Conservation (phyloP, 805 yeast genomes). For the Ogataea kodamae region DNA sequence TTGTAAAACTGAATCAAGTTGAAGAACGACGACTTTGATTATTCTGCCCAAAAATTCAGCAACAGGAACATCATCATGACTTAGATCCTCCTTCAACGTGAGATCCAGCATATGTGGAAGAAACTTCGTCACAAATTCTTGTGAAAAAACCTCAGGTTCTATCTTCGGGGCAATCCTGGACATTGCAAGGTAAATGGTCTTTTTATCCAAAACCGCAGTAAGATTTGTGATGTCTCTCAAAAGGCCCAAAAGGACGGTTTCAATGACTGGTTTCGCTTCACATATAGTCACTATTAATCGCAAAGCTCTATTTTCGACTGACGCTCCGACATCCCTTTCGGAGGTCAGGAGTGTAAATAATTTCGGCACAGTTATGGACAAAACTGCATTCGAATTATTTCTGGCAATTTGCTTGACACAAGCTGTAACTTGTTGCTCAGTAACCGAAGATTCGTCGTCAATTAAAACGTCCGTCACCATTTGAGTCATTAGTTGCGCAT, state of each 20-base stretch:
- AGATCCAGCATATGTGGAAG: slow-evolving; percentile 37
- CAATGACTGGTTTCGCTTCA: slow-evolving; percentile 41
- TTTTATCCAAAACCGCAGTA: slow-evolving; percentile 11
- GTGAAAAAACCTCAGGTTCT: slow-evolving; percentile 14
- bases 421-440: slow-evolving; percentile 50
- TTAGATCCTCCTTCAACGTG: slow-evolving; percentile 11
- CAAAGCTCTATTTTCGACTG: no score
- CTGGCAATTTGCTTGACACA: slow-evolving; percentile 51
- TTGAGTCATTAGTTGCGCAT: slow-evolving; percentile 58
- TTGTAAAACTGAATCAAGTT: slow-evolving; percentile 41
- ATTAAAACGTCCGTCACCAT: slow-evolving; percentile 61
- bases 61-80: slow-evolving; percentile 24
- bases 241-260: slow-evolving; percentile 41
- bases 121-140: slow-evolving; percentile 41
- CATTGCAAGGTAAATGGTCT: slow-evolving; percentile 23
- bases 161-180: slow-evolving; percentile 20
- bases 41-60: slow-evolving; percentile 41
- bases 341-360: slow-evolving; percentile 50
- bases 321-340: no score
- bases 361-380: slow-evolving; percentile 50
- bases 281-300: slow-evolving; percentile 39
- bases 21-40: slow-evolving; percentile 39
- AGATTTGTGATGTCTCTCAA: slow-evolving; percentile 36
- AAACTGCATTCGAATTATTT: slow-evolving; percentile 37
- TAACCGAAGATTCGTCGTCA: slow-evolving; percentile 46